These are phyloP conservation scores for Aspergillus caelatus DNA, from an alignment of 2,329 filamentous ascomycete genomes.

Conservation along the genomic window DNA sequence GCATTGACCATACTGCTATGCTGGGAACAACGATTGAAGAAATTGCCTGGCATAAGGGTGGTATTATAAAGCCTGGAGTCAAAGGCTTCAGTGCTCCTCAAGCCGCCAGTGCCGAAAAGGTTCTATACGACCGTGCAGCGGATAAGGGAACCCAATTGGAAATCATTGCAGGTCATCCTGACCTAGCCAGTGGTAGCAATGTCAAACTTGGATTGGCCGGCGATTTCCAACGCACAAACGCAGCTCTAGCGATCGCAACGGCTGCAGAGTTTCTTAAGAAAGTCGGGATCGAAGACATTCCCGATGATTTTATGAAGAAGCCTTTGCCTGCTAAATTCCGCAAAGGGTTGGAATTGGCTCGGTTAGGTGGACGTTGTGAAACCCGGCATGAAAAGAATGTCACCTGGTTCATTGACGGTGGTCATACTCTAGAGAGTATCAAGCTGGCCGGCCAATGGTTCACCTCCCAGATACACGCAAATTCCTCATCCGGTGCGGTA, in stretches of 20 bases:
- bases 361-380: slow-evolving; percentile 78
- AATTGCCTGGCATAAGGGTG: slow-evolving; percentile 92
- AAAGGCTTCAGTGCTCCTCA: slow-evolving; percentile 67
- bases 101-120: slow-evolving; percentile 55
- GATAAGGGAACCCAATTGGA: slow-evolving; percentile 54
- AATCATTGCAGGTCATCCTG: slow-evolving; percentile 53
- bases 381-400: slow-evolving; percentile 60
- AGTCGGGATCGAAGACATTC: slow-evolving; percentile 37
- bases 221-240: slow-evolving; percentile 66
- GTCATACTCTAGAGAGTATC: slow-evolving; percentile 84
- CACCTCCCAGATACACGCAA: slow-evolving; percentile 50
- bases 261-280: slow-evolving; percentile 44
- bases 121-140: slow-evolving; percentile 58
- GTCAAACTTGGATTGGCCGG: slow-evolving; percentile 62
- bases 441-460: slow-evolving; percentile 79
- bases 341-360: slow-evolving; percentile 66
- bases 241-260: slow-evolving; percentile 60
- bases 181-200: slow-evolving; percentile 41
- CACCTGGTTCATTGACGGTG: slow-evolving; percentile 83
- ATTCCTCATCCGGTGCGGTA: slow-evolving; percentile 33
- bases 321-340: slow-evolving; percentile 64
- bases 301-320: slow-evolving; percentile 40
- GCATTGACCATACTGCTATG: slow-evolving; percentile 82
- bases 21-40: slow-evolving; percentile 76
- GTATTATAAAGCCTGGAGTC: slow-evolving; percentile 73